A percentile compares a stretch with the other conserved stretches of the same genome.
phyloP scores from a whole-genome alignment of 129 eudicot species.

The Flaveria ramosissima region DNA sequence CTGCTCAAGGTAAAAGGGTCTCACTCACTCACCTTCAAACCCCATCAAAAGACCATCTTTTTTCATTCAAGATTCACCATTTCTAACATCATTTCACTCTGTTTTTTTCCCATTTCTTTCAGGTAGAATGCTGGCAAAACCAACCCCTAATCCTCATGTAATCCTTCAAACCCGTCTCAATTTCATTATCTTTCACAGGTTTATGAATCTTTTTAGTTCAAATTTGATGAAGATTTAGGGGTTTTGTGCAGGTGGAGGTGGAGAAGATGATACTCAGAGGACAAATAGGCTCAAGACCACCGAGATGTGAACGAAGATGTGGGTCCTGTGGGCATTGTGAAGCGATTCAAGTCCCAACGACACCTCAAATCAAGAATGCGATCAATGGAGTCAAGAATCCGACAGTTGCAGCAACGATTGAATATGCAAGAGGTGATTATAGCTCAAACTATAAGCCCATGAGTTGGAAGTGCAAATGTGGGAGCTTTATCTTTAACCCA shows the following conservation, averaged over 20 bases:
- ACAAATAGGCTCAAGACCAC: conserved; percentile 89
- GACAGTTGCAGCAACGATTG: conserved; percentile 30
- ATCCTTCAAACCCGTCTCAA: not conserved
- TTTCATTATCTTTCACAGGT: conserved; percentile 8
- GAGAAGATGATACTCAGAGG: conserved; percentile 47
- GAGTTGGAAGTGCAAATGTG: conserved; percentile 96
- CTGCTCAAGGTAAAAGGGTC: conserved; percentile 51
- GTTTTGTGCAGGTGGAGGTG: conserved; percentile 31
- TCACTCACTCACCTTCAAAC: conserved; percentile 9
- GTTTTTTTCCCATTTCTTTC: conserved; percentile 17
- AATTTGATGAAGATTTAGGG: not conserved
- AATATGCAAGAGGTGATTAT: conserved; percentile 58
- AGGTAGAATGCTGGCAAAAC: conserved; percentile 49
- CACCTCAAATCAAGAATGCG: conserved; percentile 47
- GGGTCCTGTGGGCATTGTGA: conserved; percentile 75
- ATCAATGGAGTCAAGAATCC: conserved; percentile 34
- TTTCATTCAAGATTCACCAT: not conserved
- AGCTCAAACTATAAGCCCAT: conserved; percentile 81
- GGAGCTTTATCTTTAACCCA: conserved; percentile 76
- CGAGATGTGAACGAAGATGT: conserved; percentile 80
- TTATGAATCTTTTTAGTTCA: not conserved
- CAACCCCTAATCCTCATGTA: conserved; percentile 39
- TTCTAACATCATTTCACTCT: conserved; percentile 14
- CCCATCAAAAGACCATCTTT: not conserved
- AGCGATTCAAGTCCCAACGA: conserved; percentile 91